phyloP scores from a whole-genome alignment of 163 green algal genomes.

The Coccomyxa subellipsoidea region DNA sequence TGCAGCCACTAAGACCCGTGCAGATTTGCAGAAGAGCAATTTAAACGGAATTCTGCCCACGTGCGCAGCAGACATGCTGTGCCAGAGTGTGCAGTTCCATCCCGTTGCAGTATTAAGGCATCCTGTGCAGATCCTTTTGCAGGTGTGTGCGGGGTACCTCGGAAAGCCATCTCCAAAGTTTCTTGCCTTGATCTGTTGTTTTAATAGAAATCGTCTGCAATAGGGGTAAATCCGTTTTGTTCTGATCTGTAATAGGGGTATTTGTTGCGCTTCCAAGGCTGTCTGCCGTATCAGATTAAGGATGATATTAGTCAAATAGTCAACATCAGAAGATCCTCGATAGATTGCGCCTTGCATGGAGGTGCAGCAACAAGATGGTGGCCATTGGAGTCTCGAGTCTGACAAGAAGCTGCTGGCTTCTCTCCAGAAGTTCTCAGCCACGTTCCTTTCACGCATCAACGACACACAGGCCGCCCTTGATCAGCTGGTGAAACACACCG shows the following conservation, averaged over 20 bases:
- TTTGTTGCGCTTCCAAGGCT: too few relatives aligned
- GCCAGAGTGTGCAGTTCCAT: not conserved
- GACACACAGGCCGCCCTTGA: not conserved
- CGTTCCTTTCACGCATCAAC: not conserved
- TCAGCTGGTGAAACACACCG: not conserved
- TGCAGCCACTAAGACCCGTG: too few relatives aligned
- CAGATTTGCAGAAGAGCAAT: too few relatives aligned
- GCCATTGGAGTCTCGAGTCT: not conserved
- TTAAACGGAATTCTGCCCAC: not conserved
- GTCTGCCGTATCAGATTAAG: not conserved
- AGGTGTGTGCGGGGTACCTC: not conserved
- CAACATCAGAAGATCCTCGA: not conserved
- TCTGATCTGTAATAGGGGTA: too few relatives aligned
- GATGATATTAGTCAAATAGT: not conserved
- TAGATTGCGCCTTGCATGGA: not conserved
- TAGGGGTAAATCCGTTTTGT: too few relatives aligned
- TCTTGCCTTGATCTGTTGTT: too few relatives aligned
- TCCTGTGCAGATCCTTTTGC: not conserved
- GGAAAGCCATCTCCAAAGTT: too few relatives aligned
- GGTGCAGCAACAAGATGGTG: not conserved
- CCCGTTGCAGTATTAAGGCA: too few relatives aligned
- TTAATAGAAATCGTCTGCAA: too few relatives aligned
- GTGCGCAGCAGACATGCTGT: constrained; percentile 4
- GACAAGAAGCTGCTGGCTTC: constrained; percentile 8
- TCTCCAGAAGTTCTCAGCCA: not conserved